Base-by-base conservation (phyloP, 2,329 filamentous ascomycete genomes). In the Alternaria triticina region DNA sequence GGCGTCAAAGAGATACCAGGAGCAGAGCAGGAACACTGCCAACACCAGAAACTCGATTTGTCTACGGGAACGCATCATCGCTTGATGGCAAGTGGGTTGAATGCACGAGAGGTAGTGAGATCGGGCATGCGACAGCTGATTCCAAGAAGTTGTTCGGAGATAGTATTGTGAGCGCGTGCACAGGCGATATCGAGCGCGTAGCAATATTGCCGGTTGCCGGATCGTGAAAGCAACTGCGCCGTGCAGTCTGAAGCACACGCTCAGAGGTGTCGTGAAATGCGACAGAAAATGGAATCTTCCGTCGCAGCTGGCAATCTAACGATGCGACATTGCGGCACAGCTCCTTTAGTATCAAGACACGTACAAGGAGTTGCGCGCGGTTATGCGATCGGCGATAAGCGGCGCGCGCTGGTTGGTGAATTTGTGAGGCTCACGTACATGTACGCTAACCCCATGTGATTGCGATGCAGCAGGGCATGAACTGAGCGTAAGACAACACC, bases 11-110 rank as follows among this genome's bases (percentile, higher is more conserved):
- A 70, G 54, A 10, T 63, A 62, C 62, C 62, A 69, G 47, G 47
- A 40, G 57, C 64, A 66, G 28, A 70, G 61, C 9, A 68, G 6
- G 25, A 67, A 64, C n/a, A 68, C 60, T 54, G 61, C 62, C 43
- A 68, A 45, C 47, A 67, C 61, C 11, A 59, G 17, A 9, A 57
- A 62, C 47, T 62, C 68, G 20, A 69, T 49, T 40, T 57, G 63
- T 23, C 61, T 67, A 33, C 36, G 58, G 33, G 28, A 65, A 50
- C 30, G 64, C 55, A 69, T 64, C 44, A 64, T 69, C 36, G 54
- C 36, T 60, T 8, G 50, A 59, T 56, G 20, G 10, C 22, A 59
- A 65, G 30, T 64, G 17, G n/a, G 28, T 54, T 20, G 27, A 36
- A 13, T 33, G 54, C 28, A 62, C 9, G 25, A 27, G 3, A 46